Base-by-base conservation (phyloP, 306 rosid genomes). In the Corylus avellana region DNA sequence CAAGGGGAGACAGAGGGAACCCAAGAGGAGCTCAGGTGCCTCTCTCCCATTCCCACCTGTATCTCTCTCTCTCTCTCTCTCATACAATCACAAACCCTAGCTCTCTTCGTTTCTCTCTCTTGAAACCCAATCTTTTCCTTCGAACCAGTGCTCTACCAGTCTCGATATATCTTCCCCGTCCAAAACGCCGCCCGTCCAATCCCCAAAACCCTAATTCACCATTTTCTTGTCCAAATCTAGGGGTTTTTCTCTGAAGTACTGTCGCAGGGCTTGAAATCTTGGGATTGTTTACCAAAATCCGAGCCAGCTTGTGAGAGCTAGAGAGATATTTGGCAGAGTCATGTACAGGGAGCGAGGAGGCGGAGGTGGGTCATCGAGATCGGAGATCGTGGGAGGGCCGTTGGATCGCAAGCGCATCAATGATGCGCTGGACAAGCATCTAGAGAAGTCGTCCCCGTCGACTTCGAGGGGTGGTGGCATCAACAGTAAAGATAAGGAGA, bases 331-430 rank as follows among this genome's bases (percentile, higher is more conserved):
- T 14, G 55, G 77, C 81, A 50, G 57, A 81, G n/a, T n/a, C 32
- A 89, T 89, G 92, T 86, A 86, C 72, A 86, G 87, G 56, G 92
- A 86, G 51, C 92, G 92, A 59, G 92, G 87, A 18, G 84, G 83
- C 18, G 84, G 75, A 64, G 82, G 57, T 58, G 88, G 85, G 61
- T 89, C 88, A 20, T 86, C 92, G 62, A 89, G 87, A 77, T 82
- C 88, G 76, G 92, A 89, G 79, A 81, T 86, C 71, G 85, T 82
- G 2, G 90, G 86, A 18, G 88, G 88, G 13, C 69, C 88, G 25
- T 76, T 82, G 61, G 90, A 89, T 84, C 92, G 92, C 17, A 89
- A 89, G 90, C 90, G 90, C 78, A 89, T 89, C 86, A 89, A 86
- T 84, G 92, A 89, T 84, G 92, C 90, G 29, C 88, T 89, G 32